phyloP scores from a whole-genome alignment of 805 yeast species.

The Hanseniaspora valbyensis region DNA sequence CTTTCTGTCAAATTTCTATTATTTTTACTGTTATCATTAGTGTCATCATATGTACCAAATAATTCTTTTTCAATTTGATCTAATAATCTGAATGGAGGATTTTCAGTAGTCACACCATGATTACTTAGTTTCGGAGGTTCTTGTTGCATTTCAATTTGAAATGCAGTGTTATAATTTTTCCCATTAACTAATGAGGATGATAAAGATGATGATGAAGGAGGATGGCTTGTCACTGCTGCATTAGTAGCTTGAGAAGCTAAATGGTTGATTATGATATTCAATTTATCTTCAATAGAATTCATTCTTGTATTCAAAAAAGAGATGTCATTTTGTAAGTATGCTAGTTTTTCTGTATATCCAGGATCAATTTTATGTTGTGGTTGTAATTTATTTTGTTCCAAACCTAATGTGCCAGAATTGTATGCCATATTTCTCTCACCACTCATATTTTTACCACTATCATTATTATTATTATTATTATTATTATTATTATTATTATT shows the following conservation, averaged over 20 bases:
- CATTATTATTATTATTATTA: too few relatives aligned
- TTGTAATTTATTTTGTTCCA: not conserved
- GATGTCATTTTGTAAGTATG: not conserved
- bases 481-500: not conserved
- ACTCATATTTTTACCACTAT: too few relatives aligned
- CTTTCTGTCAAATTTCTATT: constrained; percentile 22
- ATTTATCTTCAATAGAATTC: constrained; percentile 4
- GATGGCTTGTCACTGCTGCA: too few relatives aligned
- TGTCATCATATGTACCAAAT: constrained; percentile 25
- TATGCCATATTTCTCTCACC: too few relatives aligned
- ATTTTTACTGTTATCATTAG: too few relatives aligned
- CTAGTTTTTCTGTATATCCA: not conserved
- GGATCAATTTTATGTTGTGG: not conserved
- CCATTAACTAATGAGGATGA: not conserved
- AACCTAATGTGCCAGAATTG: too few relatives aligned
- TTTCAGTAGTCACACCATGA: constrained; percentile 23
- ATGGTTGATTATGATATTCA: not conserved
- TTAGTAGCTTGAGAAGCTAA: too few relatives aligned
- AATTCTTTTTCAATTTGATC: constrained; percentile 32
- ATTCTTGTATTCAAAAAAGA: not conserved
- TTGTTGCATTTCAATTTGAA: not conserved
- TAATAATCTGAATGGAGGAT: constrained; percentile 32
- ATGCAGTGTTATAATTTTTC: not conserved
- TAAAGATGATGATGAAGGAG: too few relatives aligned
- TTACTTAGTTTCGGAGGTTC: not conserved